phyloP scores from a whole-genome alignment of 73 alveolate species.

The Symbiodinium pilosum region DNA sequence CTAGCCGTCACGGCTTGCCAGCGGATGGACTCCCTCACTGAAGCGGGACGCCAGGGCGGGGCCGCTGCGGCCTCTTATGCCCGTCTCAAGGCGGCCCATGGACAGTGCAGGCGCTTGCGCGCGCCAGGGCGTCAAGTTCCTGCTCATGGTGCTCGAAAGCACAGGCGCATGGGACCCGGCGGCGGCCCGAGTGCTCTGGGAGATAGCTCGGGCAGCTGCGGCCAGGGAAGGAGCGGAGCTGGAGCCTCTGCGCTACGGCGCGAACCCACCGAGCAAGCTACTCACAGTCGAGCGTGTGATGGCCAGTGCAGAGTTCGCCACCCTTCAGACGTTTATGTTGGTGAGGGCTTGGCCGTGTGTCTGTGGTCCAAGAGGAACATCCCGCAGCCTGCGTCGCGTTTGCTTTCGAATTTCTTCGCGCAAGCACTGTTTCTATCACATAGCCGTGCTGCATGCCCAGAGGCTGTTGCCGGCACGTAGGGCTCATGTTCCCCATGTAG shows the following conservation, averaged over 20 bases:
- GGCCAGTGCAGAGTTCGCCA: too few species aligned
- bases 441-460: too few species aligned
- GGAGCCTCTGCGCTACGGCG: background rate
- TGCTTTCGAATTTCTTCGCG: too few species aligned
- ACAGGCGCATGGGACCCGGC: background rate
- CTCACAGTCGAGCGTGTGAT: too few species aligned
- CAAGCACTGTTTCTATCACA: too few species aligned
- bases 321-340: too few species aligned
- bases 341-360: too few species aligned
- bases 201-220: background rate
- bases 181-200: background rate
- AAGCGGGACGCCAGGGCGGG: background rate
- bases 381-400: too few species aligned
- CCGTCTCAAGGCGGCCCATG: background rate
- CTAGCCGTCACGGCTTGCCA: background rate
- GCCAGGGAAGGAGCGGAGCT: background rate
- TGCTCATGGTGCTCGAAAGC: background rate
- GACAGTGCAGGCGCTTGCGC: background rate
- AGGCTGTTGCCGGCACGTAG: too few species aligned
- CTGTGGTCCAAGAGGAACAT: too few species aligned
- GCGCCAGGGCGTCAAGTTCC: background rate
- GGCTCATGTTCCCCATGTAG: too few species aligned
- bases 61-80: background rate
- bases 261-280: too few species aligned
- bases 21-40: background rate